Evolutionary conservation across 495 filamentous ascomycete species (phyloP).

Genomic region (Acidiella bohemica): DNA sequence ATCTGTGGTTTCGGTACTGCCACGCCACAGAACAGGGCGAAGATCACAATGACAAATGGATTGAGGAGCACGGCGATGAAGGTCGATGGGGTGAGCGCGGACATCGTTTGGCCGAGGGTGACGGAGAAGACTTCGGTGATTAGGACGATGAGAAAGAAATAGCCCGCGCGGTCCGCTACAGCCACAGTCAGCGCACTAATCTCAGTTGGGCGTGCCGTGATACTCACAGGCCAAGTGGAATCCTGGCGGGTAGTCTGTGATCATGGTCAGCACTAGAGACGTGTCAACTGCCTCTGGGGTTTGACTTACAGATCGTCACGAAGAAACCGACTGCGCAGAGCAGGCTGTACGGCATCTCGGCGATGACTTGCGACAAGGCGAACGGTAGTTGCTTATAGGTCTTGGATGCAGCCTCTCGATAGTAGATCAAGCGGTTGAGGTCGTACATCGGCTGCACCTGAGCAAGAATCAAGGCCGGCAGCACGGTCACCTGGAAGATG

Average conservation of each 20-base stretch:
- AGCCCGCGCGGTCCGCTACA: slow-evolving; percentile 44
- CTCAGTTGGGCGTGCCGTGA: too few species aligned
- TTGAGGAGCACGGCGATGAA: slow-evolving; percentile 63
- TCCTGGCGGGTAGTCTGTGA: slow-evolving; percentile 46
- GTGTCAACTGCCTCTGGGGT: too few species aligned
- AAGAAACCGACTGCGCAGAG: slow-evolving; percentile 64
- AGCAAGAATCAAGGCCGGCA: slow-evolving; percentile 57
- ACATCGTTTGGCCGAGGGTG: slow-evolving; percentile 53
- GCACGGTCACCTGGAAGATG: slow-evolving; percentile 48
- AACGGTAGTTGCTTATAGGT: slow-evolving; percentile 67
- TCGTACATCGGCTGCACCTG: slow-evolving; percentile 69
- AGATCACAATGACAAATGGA: slow-evolving; percentile 65
- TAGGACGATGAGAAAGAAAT: slow-evolving; percentile 70
- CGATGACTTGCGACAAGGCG: slow-evolving; percentile 52
- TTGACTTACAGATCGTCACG: slow-evolving; percentile 60
- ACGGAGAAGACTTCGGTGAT: slow-evolving; percentile 68
- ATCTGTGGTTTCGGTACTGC: slow-evolving; percentile 63
- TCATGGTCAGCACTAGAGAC: too few species aligned
- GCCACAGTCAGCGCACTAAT: too few species aligned
- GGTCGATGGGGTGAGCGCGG: slow-evolving; percentile 52
- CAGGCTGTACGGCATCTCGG: slow-evolving; percentile 63
- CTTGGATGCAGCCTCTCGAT: slow-evolving; percentile 64
- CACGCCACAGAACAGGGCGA: slow-evolving; percentile 74
- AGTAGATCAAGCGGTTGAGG: slow-evolving; percentile 59
- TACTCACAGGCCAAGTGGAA: slow-evolving; percentile 5